Evolutionary conservation across 805 yeast genomes (phyloP).

Genomic region (Clavispora fructus): DNA sequence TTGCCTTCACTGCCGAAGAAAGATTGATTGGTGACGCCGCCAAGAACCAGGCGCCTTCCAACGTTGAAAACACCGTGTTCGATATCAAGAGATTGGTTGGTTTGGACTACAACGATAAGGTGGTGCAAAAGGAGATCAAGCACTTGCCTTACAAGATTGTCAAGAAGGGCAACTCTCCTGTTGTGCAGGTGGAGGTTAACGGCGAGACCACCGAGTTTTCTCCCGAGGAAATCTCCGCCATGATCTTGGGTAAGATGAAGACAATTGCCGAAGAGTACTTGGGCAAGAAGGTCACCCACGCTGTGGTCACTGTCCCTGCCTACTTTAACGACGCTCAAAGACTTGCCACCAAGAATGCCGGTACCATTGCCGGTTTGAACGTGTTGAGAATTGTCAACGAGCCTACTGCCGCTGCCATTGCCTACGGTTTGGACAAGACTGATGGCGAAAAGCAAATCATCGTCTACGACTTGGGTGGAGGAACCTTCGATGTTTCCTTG

Average conservation of each 20-base stretch:
- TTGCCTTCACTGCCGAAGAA: constrained; percentile 89
- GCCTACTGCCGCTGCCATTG: constrained; percentile 22
- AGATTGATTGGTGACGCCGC: constrained; percentile 96
- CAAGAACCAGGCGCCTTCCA: constrained; percentile 94
- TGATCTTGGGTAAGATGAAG: constrained; percentile 87
- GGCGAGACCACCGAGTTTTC: constrained; percentile 84
- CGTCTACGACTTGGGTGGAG: constrained; percentile 21
- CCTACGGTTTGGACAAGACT: constrained; percentile 25
- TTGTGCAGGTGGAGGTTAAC: constrained; percentile 74
- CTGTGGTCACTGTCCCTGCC: constrained; percentile 19
- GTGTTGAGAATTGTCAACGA: constrained; percentile 19
- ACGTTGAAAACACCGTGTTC: constrained; percentile 85
- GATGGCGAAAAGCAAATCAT: constrained; percentile 17
- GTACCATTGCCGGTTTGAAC: constrained; percentile 18
- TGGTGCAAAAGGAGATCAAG: constrained; percentile 61
- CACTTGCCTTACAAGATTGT: constrained; percentile 81
- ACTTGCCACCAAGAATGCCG: constrained; percentile 20
- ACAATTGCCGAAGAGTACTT: constrained; percentile 18
- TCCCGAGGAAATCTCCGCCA: constrained; percentile 92
- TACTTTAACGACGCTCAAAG: constrained; percentile 20
- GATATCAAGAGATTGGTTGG: constrained; percentile 94
- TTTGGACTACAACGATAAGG: constrained; percentile 45
- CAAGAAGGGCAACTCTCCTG: constrained; percentile 71
- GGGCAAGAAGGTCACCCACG: constrained; percentile 19
- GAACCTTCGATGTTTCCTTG: constrained; percentile 20